phyloP scores from a whole-genome alignment of 2,329 filamentous ascomycete species.

The Colletotrichum navitas region DNA sequence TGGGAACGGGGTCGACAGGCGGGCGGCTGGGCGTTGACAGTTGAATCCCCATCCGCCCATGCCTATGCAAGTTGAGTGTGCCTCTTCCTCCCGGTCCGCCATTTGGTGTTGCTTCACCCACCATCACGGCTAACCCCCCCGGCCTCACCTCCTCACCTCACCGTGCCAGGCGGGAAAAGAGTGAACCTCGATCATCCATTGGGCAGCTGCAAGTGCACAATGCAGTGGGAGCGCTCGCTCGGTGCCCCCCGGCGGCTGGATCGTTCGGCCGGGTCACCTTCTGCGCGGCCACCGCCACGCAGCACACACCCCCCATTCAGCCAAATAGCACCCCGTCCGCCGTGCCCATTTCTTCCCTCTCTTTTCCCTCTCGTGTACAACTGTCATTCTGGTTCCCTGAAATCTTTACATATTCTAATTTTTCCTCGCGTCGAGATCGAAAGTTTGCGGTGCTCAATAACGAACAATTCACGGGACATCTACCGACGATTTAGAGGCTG shows the following conservation, averaged over 20 bases:
- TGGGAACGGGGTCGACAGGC: neutral
- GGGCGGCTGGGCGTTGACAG: conserved; percentile 6
- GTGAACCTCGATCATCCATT: conserved; percentile 25
- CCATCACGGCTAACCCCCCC: neutral
- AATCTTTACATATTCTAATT: conserved; percentile 15
- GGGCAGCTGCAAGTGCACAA: conserved; percentile 37
- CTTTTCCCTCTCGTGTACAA: conserved; percentile 35
- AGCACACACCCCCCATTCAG: neutral
- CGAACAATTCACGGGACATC: neutral
- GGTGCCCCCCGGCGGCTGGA: conserved; percentile 36
- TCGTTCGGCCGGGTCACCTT: conserved; percentile 20
- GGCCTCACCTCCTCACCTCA: conserved; percentile 8
- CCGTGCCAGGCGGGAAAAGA: neutral
- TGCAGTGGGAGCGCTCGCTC: conserved; percentile 27
- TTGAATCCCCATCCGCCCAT: neutral
- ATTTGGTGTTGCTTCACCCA: neutral
- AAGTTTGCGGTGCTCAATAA: neutral
- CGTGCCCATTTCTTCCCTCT: conserved; percentile 13
- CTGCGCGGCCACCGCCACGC: conserved; percentile 8
- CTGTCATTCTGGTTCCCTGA: neutral
- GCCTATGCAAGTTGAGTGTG: neutral
- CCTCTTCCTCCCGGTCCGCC: conserved; percentile 3
- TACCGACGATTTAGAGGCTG: neutral
- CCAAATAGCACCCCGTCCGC: conserved; percentile 37
- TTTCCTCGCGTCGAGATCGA: neutral